A percentile compares a stretch with the other conserved stretches of the same genome.
These are phyloP conservation scores for Termitomyces heimii DNA, from an alignment of 768 basidiomycete genomes.

Conservation along the genomic window DNA sequence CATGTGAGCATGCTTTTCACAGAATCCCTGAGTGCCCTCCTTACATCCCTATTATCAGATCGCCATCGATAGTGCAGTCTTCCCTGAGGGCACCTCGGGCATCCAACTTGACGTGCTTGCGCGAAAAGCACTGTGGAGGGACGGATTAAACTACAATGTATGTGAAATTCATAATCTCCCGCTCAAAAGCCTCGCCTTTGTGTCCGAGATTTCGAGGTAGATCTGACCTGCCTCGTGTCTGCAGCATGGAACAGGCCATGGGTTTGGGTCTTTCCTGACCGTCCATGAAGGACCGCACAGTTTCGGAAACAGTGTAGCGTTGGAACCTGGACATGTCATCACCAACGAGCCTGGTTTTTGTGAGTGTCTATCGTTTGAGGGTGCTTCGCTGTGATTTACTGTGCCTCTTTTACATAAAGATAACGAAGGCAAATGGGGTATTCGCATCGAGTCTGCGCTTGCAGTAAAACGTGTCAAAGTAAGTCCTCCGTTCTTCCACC, in stretches of 20 bases:
- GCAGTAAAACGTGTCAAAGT: conserved; percentile 1
- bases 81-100: conserved; percentile 88
- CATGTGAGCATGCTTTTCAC: conserved; percentile 58
- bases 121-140: conserved; percentile 83
- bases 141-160: conserved; percentile 76
- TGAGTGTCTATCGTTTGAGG: conserved; percentile 29
- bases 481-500: neutral
- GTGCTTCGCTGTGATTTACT: conserved; percentile 7
- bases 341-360: conserved; percentile 95
- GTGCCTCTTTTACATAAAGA: conserved; percentile 33
- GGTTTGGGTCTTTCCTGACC: conserved; percentile 81
- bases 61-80: conserved; percentile 84
- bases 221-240: conserved; percentile 9
- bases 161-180: conserved; percentile 20
- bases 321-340: conserved; percentile 83
- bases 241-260: conserved; percentile 90
- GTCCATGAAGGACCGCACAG: conserved; percentile 84
- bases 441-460: conserved; percentile 65
- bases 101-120: conserved; percentile 82
- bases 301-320: conserved; percentile 62
- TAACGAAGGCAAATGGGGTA: conserved; percentile 75
- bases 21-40: conserved; percentile 12
- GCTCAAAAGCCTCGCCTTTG: neutral
- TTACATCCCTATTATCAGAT: conserved; percentile 44
- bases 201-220: neutral